Percentiles rank a stretch among this genome's conserved stretches.
These are phyloP conservation scores for Chalciporus piperatoides DNA, from an alignment of 1,284 basidiomycete species.

Conservation along the genomic window DNA sequence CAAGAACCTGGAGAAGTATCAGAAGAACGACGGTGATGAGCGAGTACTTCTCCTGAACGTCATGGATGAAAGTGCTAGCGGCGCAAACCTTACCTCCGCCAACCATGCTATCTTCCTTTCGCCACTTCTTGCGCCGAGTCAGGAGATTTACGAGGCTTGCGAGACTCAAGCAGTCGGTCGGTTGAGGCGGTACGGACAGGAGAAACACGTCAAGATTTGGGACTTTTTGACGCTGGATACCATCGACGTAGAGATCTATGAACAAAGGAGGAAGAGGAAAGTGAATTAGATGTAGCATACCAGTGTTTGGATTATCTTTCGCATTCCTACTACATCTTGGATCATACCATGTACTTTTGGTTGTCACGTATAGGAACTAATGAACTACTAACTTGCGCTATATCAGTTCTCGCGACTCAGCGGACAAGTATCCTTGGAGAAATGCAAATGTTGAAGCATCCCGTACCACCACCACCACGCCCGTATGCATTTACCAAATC, in stretches of 20 bases:
- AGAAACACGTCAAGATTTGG: slow-evolving; percentile 77
- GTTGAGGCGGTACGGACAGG: slow-evolving; percentile 82
- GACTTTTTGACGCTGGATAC: slow-evolving; percentile 79
- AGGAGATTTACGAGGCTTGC: slow-evolving; percentile 81
- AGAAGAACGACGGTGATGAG: slow-evolving; percentile 65
- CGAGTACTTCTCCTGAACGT: slow-evolving; percentile 87
- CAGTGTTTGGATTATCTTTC: neutral
- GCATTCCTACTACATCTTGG: neutral
- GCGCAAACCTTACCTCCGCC: slow-evolving; percentile 88
- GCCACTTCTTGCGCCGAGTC: slow-evolving; percentile 73
- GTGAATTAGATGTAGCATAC: slow-evolving; percentile 19
- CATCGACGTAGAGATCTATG: slow-evolving; percentile 81
- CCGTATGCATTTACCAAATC: neutral
- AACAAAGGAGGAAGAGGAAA: slow-evolving; percentile 41
- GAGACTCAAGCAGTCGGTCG: slow-evolving; percentile 92
- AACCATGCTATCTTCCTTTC: slow-evolving; percentile 96
- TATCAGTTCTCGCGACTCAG: too few species aligned
- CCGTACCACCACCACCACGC: too few species aligned
- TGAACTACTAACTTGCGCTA: neutral
- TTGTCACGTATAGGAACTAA: slow-evolving; percentile 3
- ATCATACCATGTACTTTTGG: slow-evolving; percentile 9
- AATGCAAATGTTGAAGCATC: too few species aligned
- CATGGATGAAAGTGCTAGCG: slow-evolving; percentile 92
- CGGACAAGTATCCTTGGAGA: neutral
- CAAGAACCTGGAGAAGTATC: slow-evolving; percentile 81